phyloP scores from a whole-genome alignment of 2,329 filamentous ascomycete genomes.

The Aspergillus sp. region DNA sequence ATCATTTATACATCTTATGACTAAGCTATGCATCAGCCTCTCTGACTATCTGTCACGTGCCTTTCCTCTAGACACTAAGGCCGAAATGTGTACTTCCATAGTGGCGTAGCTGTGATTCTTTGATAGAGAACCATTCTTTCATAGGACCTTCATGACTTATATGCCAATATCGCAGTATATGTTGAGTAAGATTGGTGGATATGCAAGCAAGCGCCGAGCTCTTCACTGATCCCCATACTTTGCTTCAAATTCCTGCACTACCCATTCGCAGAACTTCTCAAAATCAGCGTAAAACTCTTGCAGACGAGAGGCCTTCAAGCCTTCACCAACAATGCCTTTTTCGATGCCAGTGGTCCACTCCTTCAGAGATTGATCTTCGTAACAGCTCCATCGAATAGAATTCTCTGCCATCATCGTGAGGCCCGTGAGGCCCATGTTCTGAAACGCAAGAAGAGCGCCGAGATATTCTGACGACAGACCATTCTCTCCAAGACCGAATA shows the following conservation, averaged over 20 bases:
- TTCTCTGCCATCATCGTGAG: slow-evolving; percentile 89
- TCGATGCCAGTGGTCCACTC: slow-evolving; percentile 76
- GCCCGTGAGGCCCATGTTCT: slow-evolving; percentile 86
- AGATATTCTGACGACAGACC: slow-evolving; percentile 93
- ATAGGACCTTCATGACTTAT: too few relatives aligned
- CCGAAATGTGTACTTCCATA: neutral
- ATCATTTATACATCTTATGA: neutral
- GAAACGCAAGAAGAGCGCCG: slow-evolving; percentile 89
- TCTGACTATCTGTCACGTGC: neutral
- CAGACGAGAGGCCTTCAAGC: slow-evolving; percentile 72
- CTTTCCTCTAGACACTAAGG: neutral
- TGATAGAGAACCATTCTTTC: neutral
- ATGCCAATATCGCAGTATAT: neutral
- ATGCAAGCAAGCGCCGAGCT: neutral
- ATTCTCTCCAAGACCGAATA: slow-evolving; percentile 79
- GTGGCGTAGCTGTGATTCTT: neutral
- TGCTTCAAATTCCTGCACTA: slow-evolving; percentile 74
- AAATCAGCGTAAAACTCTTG: slow-evolving; percentile 80
- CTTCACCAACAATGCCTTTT: slow-evolving; percentile 72
- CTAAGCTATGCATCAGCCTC: neutral
- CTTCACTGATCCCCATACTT: slow-evolving; percentile 1
- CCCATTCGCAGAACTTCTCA: slow-evolving; percentile 90
- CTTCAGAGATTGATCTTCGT: slow-evolving; percentile 74
- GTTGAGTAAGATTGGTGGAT: neutral
- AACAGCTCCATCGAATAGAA: slow-evolving; percentile 85